phyloP scores from a whole-genome alignment of 768 basidiomycete species.

The Pulveroboletus ravenelii region DNA sequence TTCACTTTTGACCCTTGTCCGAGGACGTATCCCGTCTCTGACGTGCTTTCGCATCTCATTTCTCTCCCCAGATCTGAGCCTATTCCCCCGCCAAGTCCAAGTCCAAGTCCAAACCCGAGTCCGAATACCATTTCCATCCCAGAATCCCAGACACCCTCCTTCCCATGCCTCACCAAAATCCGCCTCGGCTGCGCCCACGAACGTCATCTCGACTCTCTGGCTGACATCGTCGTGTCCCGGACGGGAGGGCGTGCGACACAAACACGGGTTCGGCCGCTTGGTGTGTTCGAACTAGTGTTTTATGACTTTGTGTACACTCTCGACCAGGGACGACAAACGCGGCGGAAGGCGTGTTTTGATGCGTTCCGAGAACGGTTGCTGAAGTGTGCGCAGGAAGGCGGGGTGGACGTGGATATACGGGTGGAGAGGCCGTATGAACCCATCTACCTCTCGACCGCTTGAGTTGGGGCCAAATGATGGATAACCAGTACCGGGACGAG shows the following conservation, averaged over 20 bases:
- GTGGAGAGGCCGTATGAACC: constrained; percentile 27
- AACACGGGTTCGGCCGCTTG: constrained; percentile 9
- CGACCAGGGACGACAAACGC: constrained; percentile 6
- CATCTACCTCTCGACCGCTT: constrained; percentile 11
- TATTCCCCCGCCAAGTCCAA: background rate
- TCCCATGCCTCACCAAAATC: constrained; percentile 17
- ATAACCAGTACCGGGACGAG: too few relatives aligned
- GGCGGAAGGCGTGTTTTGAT: constrained; percentile 17
- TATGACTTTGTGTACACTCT: constrained; percentile 19
- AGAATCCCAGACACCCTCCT: background rate
- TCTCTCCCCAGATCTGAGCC: background rate
- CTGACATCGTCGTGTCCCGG: constrained; percentile 16
- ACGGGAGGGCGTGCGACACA: constrained; percentile 9
- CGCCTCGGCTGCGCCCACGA: constrained; percentile 24
- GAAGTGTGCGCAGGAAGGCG: constrained; percentile 19
- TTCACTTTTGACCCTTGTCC: constrained; percentile 25
- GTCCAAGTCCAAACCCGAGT: background rate
- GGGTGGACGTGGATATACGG: constrained; percentile 21
- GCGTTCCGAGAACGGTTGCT: constrained; percentile 19
- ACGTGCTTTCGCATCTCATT: constrained; percentile 16
- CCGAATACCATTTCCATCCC: too few relatives aligned
- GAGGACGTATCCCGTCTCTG: constrained; percentile 13
- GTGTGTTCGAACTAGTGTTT: constrained; percentile 20
- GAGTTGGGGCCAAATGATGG: too few relatives aligned
- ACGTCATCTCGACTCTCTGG: constrained; percentile 11